These are phyloP conservation scores for Russula earlei DNA, from an alignment of 768 basidiomycete species.

Conservation along the genomic window DNA sequence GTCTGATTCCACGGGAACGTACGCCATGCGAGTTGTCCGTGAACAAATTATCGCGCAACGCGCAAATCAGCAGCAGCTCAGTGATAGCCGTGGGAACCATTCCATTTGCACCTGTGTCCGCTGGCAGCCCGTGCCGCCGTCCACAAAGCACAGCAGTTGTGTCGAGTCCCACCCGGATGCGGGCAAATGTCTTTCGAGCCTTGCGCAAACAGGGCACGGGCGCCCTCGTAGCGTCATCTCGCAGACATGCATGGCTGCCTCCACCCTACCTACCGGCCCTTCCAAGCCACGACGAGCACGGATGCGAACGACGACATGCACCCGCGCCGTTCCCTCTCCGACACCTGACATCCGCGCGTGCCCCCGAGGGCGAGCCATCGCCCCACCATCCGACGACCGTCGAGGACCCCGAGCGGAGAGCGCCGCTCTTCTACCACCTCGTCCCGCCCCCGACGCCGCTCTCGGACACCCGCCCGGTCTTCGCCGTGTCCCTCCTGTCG, in stretches of 20 bases:
- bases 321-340: background rate
- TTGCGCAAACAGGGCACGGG: slow-evolving; percentile 22
- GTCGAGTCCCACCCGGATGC: too few species aligned
- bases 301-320: too few species aligned
- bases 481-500: slow-evolving; percentile 16
- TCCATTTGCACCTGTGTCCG: too few species aligned
- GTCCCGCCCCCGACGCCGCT: slow-evolving; percentile 12
- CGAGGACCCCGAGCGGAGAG: slow-evolving; percentile 15
- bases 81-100: slow-evolving; percentile 1
- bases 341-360: background rate
- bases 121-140: too few species aligned
- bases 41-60: too few species aligned
- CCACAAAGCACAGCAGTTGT: too few species aligned
- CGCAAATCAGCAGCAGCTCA: background rate
- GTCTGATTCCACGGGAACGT: slow-evolving; percentile 62
- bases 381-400: slow-evolving; percentile 8
- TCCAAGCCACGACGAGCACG: background rate
- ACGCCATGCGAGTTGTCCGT: too few species aligned
- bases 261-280: background rate
- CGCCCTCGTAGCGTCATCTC: background rate
- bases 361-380: background rate
- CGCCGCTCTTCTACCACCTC: slow-evolving; percentile 19
- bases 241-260: background rate
- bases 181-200: slow-evolving; percentile 7
- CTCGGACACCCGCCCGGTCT: slow-evolving; percentile 10